Conservation (phyloP, 257 asterid species). For the Petunia axillaris region DNA sequence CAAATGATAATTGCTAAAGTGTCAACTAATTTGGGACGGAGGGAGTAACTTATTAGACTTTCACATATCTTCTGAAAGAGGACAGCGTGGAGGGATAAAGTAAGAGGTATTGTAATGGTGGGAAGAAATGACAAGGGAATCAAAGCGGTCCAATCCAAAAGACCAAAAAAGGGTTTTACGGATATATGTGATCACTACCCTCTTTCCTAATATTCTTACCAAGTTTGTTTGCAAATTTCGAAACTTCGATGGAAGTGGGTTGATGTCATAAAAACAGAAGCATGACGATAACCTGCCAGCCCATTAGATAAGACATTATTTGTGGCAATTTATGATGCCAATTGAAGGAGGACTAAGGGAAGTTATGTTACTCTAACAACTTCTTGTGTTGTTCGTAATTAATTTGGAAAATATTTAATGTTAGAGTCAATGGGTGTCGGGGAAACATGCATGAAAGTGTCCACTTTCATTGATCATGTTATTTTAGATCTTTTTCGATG, state of each 20-base stretch:
- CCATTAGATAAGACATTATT: not conserved
- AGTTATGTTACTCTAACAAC: not conserved
- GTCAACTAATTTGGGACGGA: too few relatives aligned
- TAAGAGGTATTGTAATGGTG: not conserved
- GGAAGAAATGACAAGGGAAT: not conserved
- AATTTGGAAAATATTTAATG: not conserved
- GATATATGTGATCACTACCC: not conserved
- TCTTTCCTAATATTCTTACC: not conserved
- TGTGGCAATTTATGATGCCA: constrained; percentile 1
- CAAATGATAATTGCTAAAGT: too few relatives aligned
- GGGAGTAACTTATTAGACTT: too few relatives aligned
- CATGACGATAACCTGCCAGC: not conserved
- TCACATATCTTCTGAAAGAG: not conserved
- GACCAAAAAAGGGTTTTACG: not conserved
- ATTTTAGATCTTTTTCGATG: too few relatives aligned
- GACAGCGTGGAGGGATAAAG: not conserved
- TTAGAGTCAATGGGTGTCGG: not conserved
- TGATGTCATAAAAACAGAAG: constrained; percentile 13
- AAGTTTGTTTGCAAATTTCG: not conserved
- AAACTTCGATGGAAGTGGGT: too few relatives aligned
- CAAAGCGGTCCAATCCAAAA: not conserved
- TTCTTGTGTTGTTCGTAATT: not conserved
- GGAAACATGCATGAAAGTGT: not conserved
- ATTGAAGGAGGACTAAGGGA: not conserved
- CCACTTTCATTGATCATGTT: not conserved